A percentile compares a stretch with the other conserved stretches of the same genome.
These are phyloP conservation scores for Sextonia rubra DNA, from an alignment of 164 flowering plant species.

Conservation along the genomic window DNA sequence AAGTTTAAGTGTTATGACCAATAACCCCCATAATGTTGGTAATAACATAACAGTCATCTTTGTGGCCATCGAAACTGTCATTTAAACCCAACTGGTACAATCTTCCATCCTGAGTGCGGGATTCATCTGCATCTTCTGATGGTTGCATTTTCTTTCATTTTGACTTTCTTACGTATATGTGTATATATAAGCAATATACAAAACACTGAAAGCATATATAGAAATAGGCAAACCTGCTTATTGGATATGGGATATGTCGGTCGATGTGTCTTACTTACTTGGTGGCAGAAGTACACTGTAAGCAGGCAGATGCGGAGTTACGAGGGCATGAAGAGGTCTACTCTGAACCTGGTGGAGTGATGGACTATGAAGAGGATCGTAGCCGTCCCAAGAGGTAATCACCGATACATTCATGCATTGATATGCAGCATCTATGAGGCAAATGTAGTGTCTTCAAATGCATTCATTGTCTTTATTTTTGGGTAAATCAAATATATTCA, in stretches of 20 bases:
- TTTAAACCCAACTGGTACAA: too few species aligned
- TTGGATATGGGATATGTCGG: conserved; percentile 45
- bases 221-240: conserved; percentile 13
- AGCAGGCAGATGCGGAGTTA: conserved; percentile 82
- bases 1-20: too few species aligned
- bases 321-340: conserved; percentile 81
- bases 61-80: too few species aligned
- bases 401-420: not conserved
- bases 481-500: too few species aligned
- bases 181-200: not conserved
- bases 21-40: too few species aligned
- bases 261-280: conserved; percentile 93
- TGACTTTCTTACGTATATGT: too few species aligned
- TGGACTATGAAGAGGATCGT: conserved; percentile 89
- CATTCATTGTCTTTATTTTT: too few species aligned
- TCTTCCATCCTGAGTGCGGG: too few species aligned
- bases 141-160: too few species aligned
- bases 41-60: too few species aligned
- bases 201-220: not conserved
- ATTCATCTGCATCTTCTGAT: too few species aligned
- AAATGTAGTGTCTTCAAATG: too few species aligned
- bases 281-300: conserved; percentile 96
- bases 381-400: conserved; percentile 81
- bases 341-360: conserved; percentile 88
- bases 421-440: not conserved